Evolutionary conservation across 2,329 filamentous ascomycete species (phyloP), one percentile per base, ranked within the genome.

Genomic region (Emmonsiellopsis sp.): DNA sequence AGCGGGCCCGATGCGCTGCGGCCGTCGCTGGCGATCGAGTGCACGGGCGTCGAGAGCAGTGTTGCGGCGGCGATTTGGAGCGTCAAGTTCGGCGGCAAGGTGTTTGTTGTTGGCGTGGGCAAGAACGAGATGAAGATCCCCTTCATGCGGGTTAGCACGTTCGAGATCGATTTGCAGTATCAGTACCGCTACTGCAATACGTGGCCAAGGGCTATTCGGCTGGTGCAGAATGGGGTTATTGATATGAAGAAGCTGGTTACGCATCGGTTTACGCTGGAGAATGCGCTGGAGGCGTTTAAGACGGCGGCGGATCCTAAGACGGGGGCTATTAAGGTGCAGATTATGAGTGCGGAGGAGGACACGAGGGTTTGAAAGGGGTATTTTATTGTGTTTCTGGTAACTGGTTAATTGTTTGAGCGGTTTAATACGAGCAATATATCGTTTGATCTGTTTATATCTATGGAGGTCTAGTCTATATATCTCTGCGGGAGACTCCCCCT

Each of bases 171-270:
- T 72, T 77, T 97, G 56, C 88, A 95, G 74, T 93, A 96, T 71
- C 92, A 97, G 76, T 97, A 97, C 76, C 83, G 93, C 57, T 97
- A 97, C 77, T 82, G 81, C 74, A 96, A 97, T 76, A 95, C 89
- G 21, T 97, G 92, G 92, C 93, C 92, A 36, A 82, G 88, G 57
- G 92, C 93, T 43, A 96, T 97, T 61, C 82, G 91, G 47, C 76
- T 97, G 59, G 80, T 97, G 39, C 82, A 89, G 76, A 89, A 85
- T 66, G 88, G 88, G 2, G 81, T 96, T 3, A 81, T 97, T 62
- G 83, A 94, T 67, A 74, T 96, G 66, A 80, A 80, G 63, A 86
- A 82, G 71, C 74, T 97, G 56, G 89, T 96, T 37, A 96, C 92
- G 42, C 92, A 97, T 75, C 80, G 88, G 14, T 96, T 86, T 73